These are phyloP conservation scores for Lasiosphaeria hispida DNA, from an alignment of 495 filamentous ascomycete species.

Conservation along the genomic window DNA sequence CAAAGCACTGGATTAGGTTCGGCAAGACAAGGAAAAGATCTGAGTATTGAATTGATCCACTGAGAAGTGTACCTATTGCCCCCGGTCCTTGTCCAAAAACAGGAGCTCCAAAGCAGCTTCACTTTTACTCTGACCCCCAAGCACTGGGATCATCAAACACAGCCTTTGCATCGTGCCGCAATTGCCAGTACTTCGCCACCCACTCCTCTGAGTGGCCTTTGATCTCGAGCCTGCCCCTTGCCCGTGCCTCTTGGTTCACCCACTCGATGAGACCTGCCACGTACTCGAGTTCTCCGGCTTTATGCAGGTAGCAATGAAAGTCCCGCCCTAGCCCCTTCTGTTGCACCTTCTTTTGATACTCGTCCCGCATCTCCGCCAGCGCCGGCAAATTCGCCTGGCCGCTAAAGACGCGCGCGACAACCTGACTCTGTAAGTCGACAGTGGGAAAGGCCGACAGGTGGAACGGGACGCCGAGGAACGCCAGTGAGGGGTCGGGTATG, in stretches of 20 bases:
- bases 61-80: too few species aligned
- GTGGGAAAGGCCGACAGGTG: conserved; percentile 61
- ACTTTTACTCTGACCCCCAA: background rate
- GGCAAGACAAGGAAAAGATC: too few species aligned
- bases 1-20: too few species aligned
- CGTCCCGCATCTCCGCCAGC: conserved; percentile 44
- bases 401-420: conserved; percentile 54
- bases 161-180: background rate
- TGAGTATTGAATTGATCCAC: too few species aligned
- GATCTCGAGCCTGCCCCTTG: conserved; percentile 33
- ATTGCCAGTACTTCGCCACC: conserved; percentile 19
- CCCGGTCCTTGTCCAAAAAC: too few species aligned
- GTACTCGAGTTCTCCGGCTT: conserved; percentile 50
- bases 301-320: conserved; percentile 52
- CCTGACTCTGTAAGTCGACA: conserved; percentile 66
- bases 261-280: conserved; percentile 53
- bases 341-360: conserved; percentile 48
- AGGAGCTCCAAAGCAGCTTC: too few species aligned
- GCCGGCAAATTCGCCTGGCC: conserved; percentile 51
- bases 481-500: conserved; percentile 60
- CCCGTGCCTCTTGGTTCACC: conserved; percentile 46
- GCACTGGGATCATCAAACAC: background rate
- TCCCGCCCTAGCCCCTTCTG: conserved; percentile 48
- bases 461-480: conserved; percentile 60
- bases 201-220: conserved; percentile 48